These are phyloP conservation scores for Arthrinium phaeospermum DNA, from an alignment of 2,329 filamentous ascomycete genomes.

Conservation along the genomic window DNA sequence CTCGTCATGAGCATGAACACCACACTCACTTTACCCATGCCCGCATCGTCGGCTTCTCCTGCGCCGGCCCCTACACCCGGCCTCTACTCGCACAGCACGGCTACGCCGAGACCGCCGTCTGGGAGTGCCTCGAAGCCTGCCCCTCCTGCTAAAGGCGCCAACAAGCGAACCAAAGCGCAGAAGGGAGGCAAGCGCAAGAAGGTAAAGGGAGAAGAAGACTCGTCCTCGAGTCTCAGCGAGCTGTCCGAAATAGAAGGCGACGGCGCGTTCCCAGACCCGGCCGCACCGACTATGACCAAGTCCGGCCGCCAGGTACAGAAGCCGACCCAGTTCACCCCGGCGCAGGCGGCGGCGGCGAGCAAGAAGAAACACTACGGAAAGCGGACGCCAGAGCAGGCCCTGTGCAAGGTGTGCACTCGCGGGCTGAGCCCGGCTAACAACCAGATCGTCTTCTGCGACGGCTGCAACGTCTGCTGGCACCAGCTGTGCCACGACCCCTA, in stretches of 20 bases:
- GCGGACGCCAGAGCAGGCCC: constrained; percentile 63
- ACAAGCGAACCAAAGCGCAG: constrained; percentile 27
- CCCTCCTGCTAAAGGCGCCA: constrained; percentile 27
- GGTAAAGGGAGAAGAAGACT: constrained; percentile 33
- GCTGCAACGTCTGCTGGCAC: constrained; percentile 81
- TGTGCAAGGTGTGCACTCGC: constrained; percentile 76
- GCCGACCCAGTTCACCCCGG: constrained; percentile 66
- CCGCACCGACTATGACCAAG: constrained; percentile 71
- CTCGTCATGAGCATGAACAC: constrained; percentile 48
- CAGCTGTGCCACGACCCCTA: constrained; percentile 80
- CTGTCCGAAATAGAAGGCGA: constrained; percentile 35
- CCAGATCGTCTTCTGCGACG: constrained; percentile 85
- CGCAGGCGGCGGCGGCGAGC: constrained; percentile 45
- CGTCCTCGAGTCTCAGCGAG: constrained; percentile 36
- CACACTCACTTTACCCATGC: constrained; percentile 46
- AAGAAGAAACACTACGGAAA: constrained; percentile 57
- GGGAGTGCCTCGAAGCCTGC: constrained; percentile 19
- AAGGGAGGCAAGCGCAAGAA: constrained; percentile 43
- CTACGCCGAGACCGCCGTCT: background rate
- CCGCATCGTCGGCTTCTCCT: constrained; percentile 25
- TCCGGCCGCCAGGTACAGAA: constrained; percentile 76
- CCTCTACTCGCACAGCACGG: background rate
- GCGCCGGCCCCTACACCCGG: constrained; percentile 16
- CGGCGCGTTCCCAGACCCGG: constrained; percentile 41
- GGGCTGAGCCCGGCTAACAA: constrained; percentile 75